Evolutionary conservation across 768 basidiomycete genomes (phyloP), one percentile per base, ranked within the genome.

Genomic region (Suillus variegatus): DNA sequence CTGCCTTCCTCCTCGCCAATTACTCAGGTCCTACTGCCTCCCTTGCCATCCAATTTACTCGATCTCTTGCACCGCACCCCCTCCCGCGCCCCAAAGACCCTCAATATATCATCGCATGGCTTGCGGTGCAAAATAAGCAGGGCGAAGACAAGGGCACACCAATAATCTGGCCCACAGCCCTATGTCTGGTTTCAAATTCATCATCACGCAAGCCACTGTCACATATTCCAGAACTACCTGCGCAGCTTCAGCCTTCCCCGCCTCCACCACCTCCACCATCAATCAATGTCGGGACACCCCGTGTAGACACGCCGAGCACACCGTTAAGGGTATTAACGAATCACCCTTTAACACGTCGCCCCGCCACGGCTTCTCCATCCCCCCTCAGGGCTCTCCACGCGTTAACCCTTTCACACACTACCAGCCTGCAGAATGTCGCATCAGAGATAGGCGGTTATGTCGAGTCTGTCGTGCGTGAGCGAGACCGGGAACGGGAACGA

Each of bases 111-210:
- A 86, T 93, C 61, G 90, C 85, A 4, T 93, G 89, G 88, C 81
- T 93, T 44, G 84, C 82, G 40, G 88, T 93, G 22, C 86, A 92
- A 74, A 91, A 91, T 70, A 88, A 84, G 67, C 91, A 90, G 68
- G 91, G 90, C 40, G 92, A 93, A 73, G 90, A 92, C 68, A 93
- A 92, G 69, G 92, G 92, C 1, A 78, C 91, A 38, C 80, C 84
- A n/a, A 79, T 90, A 58, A 86, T 93, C 67, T 94, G 92, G 80
- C 92, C 93, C 2, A 76, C 83, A 2, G 75, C 80, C 1, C 83
- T 94, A 5, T 90, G 88, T 67, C 81, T 74, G 77, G 79, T 75
- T n/a, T 82, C 74, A 74, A 80, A 69, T 66, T 75, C 79, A 18
- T 70, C 77, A 55, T 72, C 81, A 63, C 80, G 82, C 9, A 74